A percentile compares a stretch with the other conserved stretches of the same genome.
These are phyloP conservation scores for Drechslera avenae DNA, from an alignment of 2,329 filamentous ascomycete species.

Conservation along the genomic window DNA sequence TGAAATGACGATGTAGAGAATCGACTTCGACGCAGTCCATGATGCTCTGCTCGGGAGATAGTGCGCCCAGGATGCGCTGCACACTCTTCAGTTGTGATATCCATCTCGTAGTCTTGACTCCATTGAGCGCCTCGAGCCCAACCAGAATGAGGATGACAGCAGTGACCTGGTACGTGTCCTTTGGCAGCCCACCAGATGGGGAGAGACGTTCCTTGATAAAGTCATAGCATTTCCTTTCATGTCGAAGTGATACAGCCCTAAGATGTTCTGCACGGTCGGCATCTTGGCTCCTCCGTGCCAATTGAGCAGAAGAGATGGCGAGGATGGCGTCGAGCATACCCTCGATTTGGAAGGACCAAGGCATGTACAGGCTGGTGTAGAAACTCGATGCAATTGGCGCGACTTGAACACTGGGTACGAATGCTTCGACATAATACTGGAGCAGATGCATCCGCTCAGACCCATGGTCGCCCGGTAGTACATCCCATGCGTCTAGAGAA, in stretches of 20 bases:
- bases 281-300: conserved; percentile 36
- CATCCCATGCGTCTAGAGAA: conserved; percentile 41
- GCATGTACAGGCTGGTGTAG: conserved; percentile 45
- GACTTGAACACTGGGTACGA: conserved; percentile 45
- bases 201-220: conserved; percentile 41
- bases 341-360: conserved; percentile 44
- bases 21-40: conserved; percentile 40
- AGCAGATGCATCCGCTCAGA: conserved; percentile 39
- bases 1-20: conserved; percentile 44
- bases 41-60: conserved; percentile 31
- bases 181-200: conserved; percentile 28
- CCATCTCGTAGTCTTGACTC: conserved; percentile 42
- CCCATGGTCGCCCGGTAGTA: conserved; percentile 30
- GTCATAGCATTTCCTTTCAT: conserved; percentile 41
- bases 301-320: conserved; percentile 43
- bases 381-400: conserved; percentile 44
- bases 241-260: conserved; percentile 35
- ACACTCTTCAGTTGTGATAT: conserved; percentile 44
- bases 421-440: conserved; percentile 44
- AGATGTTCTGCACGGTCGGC: conserved; percentile 38
- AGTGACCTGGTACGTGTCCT: conserved; percentile 42
- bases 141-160: conserved; percentile 43
- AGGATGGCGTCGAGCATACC: conserved; percentile 46
- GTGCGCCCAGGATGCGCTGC: conserved; percentile 35
- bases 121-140: conserved; percentile 44